Evolutionary conservation across 805 yeast species (phyloP), one percentile per base, ranked within the genome.

Genomic region (Maudiozyma saulgeensis): DNA sequence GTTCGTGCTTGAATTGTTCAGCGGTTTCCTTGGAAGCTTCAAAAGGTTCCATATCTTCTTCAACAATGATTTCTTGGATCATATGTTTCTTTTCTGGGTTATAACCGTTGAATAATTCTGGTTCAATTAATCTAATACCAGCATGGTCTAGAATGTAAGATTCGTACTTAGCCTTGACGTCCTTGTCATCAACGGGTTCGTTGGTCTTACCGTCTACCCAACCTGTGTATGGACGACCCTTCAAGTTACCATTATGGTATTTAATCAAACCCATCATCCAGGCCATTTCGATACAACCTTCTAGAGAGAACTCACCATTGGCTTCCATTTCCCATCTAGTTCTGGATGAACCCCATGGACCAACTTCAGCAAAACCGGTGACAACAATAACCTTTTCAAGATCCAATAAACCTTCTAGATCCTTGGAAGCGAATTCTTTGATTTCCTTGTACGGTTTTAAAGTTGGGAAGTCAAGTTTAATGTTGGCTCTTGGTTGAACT

Each of bases 251-350:
- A 59, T 87, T 87, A 74, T 87, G 93, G 74, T 93, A 93, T 73
- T 87, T 88, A 74, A 93, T 90, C 66, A 86, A 79, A 58, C 97
- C 97, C 98, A 93, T 93, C 61, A 93, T 90, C 97, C 98, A 93
- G 45, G 99, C 98, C 96, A 93, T 90, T 75, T 93, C 99, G 66
- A 93, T 84, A 65, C 96, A 85, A 64, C 99, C 99, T 73, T 93
- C 99, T 60, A 93, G 75, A 9, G 97, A 90, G 72, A 93, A 93
- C 66, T 86, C 88, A 63, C 99, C 99, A 53, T 69, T 58, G 43
- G 97, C 87, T 74, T 93, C 99, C 96, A 93, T 93, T 72, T 93
- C 98, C 99, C 99, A 93, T 78, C 99, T 82, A 50, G 99, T 93
- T 79, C 98, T 86, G 38, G 99, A 73, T 68, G 90, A 89, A 80